phyloP scores from a whole-genome alignment of 2,329 filamentous ascomycete species.

The Fusarium continuum region DNA sequence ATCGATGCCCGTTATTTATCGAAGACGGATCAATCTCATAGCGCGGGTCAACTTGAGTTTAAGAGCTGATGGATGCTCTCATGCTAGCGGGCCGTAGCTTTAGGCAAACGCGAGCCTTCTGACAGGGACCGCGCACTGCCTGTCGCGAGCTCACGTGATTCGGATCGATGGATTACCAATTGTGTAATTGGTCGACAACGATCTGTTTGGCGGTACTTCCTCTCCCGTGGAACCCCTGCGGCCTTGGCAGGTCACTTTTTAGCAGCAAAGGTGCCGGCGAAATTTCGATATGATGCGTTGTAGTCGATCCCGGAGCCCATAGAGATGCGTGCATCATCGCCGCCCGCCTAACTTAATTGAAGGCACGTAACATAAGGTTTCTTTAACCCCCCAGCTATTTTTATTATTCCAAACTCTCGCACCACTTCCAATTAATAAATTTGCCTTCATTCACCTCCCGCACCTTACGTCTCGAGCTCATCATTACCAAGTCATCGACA shows the following conservation, averaged over 20 bases:
- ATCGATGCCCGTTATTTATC: slow-evolving; percentile 14
- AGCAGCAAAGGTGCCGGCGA: slow-evolving; percentile 5
- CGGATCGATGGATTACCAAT: slow-evolving; percentile 28
- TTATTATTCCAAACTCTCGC: slow-evolving; percentile 28
- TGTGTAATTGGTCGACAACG: slow-evolving; percentile 40
- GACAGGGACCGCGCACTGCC: slow-evolving; percentile 35
- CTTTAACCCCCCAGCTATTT: slow-evolving; percentile 29
- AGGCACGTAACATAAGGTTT: slow-evolving; percentile 30
- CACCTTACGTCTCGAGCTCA: background rate
- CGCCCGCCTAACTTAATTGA: slow-evolving; percentile 24
- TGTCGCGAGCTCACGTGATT: slow-evolving; percentile 47
- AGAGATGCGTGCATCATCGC: slow-evolving; percentile 43
- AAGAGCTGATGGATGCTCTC: slow-evolving; percentile 37
- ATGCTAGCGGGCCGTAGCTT: slow-evolving; percentile 40
- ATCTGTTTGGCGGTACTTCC: slow-evolving; percentile 26
- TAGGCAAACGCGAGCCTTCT: slow-evolving; percentile 47
- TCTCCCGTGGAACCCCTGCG: background rate
- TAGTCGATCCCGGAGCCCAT: slow-evolving; percentile 39
- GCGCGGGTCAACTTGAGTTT: slow-evolving; percentile 34
- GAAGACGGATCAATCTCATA: slow-evolving; percentile 18
- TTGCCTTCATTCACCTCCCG: background rate
- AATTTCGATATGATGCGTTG: slow-evolving; percentile 36
- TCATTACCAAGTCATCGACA: background rate
- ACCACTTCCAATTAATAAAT: slow-evolving; percentile 29
- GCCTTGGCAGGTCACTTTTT: background rate